Evolutionary conservation across 176 grass and related monocot species (phyloP), one percentile per base, ranked within the genome.

Genomic region (Oropetium thomaeum): DNA sequence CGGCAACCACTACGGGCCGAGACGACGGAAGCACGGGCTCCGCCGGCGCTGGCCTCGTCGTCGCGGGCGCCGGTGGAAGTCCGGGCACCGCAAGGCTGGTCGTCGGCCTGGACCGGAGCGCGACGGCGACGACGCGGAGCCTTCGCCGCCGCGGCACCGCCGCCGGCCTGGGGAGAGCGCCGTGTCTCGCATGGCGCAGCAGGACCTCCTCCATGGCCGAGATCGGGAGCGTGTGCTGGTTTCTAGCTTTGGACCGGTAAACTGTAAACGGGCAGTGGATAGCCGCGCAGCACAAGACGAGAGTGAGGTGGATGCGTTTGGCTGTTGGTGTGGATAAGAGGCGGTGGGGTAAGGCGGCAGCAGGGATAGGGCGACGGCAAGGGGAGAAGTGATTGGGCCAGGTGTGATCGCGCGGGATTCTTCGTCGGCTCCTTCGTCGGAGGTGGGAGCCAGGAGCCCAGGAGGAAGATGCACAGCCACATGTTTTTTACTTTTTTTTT

Each of bases 191-290:
- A 64, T 77, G 85, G 86, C 73, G 79, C 74, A 83, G 51, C 58
- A 88, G 77, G 64, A 92, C 29, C 47, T 92, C 90, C 58, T 92
- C 82, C 90, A 92, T 92, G 38, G 73, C 5, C 47, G n/a, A 11
- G 28, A 26, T 10, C 20, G 28, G 12, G 15, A 19, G 40, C 79
- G 27, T 23, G 37, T 41, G 20, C 2, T 4, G 20, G 73, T 34
- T 34, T 57, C 28, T n/a, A n/a, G n/a, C n/a, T n/a, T 48, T 33
- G 19, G 22, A 23, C 10, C 1, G 35, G 29, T 11, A 42, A 74
- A 68, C 45, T 49, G 35, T 55, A 31, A 43, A 62, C 30, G 11
- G 76, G 11, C 39, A 12, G 37, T 5, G 37, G 6, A 17, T 12
- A 26, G 65, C n/a, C 31, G 79, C 8, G 74, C 38, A 5, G 62